Base-by-base conservation (phyloP, 495 filamentous ascomycete genomes). In the Lasiosphaeria miniovina region DNA sequence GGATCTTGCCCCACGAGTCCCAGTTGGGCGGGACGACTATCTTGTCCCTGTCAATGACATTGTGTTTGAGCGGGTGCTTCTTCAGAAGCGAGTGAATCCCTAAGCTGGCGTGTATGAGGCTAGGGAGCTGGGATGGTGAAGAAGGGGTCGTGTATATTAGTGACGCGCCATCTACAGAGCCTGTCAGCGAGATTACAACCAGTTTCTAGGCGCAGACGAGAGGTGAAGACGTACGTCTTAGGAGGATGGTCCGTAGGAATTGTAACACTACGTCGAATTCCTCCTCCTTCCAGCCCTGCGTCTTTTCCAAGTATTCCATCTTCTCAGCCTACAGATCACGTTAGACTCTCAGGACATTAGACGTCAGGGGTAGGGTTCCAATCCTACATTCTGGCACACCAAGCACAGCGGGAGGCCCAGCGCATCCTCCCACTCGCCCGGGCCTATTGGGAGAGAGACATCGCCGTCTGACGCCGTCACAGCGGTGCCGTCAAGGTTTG, bases 1-100 rank as follows among this genome's bases (percentile, higher is more conserved):
- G 83, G 59, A 99, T 96, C 74, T 98, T 99, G 34, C 90, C 93
- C 91, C 93, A 97, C 0, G 92, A 96, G 72, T 99, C 94, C 95
- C 95, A 98, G 70, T 96, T 96, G 10, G 91, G 88, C 4, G 94
- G 95, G 2, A 99, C 86, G 0, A 96, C 79, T 36, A 98, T 88
- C 77, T 93, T 96, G 71, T 98, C 95, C 36, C 95, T 81, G 71
- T 98, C 95, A 61, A 96, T 95, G 55, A 96, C 89, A 67, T 98
- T 97, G 73, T 94, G 90, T 74, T 93, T 96, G 33, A 97, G 77
- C 45, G 87, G 84, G 61, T 91, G 86, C 68, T 88, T 84, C 72
- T 91, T 90, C 11, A 95, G 72, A 55, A 93, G 80, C n/a, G 91
- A 96, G 60, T 90, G 89, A 65, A 98, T 95, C 14, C 90, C 91